Evolutionary conservation across 2,329 filamentous ascomycete genomes (phyloP), one percentile per base, ranked within the genome.

Genomic region (Fusarium scirpi): DNA sequence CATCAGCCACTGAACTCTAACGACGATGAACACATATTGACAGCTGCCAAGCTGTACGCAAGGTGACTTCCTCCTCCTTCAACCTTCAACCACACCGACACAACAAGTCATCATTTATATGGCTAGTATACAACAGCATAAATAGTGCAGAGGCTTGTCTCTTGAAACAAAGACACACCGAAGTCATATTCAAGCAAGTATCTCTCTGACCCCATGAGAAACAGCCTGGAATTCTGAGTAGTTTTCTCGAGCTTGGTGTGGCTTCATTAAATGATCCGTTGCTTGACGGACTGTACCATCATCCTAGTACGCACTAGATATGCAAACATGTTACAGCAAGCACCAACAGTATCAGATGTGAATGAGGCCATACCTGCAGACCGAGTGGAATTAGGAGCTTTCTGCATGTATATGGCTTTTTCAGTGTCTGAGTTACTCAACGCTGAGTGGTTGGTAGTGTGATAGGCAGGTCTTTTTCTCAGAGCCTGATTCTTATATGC

Each of bases 401-500:
- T 3, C 16, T 20, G 12, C 48, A 25, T n/a, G 18, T 16, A 27
- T 12, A 34, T 16, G 22, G 30, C 18, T 34, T 52, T 51, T 12
- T 2, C 12, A 27, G 5, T 8, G 58, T 45, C 49, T 65, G 24
- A 15, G 8, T 38, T 65, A 9, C 5, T n/a, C 9, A 7, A 10
- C 25, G 18, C 20, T 58, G n/a, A 65, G 16, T 64, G 52, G 62
- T 44, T 27, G 20, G 15, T 18, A 16, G 22, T 27, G 48, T 52
- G 32, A 52, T 52, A 20, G 22, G 15, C 13, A 20, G 13, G 18
- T 20, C 38, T 13, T 25, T 45, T 20, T 22, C 29, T n/a, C 62
- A 41, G 20, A 60, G 59, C 59, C 65, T 56, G 65, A 20, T 55
- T 60, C 13, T 52, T 5, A 41, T 48, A 65, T 51, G 61, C 61